These are phyloP conservation scores for Aspergillus wentii DNA, from an alignment of 495 filamentous ascomycete genomes.

Conservation along the genomic window DNA sequence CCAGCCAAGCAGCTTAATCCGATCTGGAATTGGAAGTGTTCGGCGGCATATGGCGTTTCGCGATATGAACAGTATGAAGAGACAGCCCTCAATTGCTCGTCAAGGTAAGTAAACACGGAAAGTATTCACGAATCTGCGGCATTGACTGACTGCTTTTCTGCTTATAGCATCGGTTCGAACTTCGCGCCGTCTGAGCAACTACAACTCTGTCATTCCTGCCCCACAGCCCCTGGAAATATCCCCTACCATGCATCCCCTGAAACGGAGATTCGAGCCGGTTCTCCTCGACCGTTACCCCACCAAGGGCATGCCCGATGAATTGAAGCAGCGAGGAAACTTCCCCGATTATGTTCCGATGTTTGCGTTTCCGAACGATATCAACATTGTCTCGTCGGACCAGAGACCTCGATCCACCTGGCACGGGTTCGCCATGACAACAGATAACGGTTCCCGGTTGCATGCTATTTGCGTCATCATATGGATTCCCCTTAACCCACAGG, in stretches of 20 bases:
- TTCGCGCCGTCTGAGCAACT: conserved; percentile 86
- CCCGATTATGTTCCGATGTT: conserved; percentile 99
- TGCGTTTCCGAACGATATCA: conserved; percentile 96
- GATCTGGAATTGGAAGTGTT: conserved; percentile 68
- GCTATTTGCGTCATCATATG: conserved; percentile 89
- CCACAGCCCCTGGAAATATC: conserved; percentile 85
- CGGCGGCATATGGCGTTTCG: conserved; percentile 80
- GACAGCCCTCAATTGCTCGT: conserved; percentile 73
- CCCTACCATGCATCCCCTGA: conserved; percentile 93
- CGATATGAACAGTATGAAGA: conserved; percentile 92
- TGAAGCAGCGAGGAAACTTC: conserved; percentile 77
- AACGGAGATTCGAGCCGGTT: conserved; percentile 89
- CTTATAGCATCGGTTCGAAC: conserved; percentile 86
- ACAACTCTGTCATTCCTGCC: conserved; percentile 94
- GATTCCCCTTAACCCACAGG: conserved; percentile 76
- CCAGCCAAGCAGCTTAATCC: conserved; percentile 38
- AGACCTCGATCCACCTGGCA: conserved; percentile 94
- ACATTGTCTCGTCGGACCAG: conserved; percentile 92
- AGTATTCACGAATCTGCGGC: conserved; percentile 3
- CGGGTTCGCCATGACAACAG: conserved; percentile 95
- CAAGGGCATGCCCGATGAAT: conserved; percentile 74
- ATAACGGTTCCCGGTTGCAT: conserved; percentile 86
- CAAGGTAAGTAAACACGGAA: conserved; percentile 57
- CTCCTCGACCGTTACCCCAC: conserved; percentile 90
- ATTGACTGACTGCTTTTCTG: background rate